Conservation (phyloP, 2,329 filamentous ascomycete genomes). For the Hymenotorrendiella dingleyae region DNA sequence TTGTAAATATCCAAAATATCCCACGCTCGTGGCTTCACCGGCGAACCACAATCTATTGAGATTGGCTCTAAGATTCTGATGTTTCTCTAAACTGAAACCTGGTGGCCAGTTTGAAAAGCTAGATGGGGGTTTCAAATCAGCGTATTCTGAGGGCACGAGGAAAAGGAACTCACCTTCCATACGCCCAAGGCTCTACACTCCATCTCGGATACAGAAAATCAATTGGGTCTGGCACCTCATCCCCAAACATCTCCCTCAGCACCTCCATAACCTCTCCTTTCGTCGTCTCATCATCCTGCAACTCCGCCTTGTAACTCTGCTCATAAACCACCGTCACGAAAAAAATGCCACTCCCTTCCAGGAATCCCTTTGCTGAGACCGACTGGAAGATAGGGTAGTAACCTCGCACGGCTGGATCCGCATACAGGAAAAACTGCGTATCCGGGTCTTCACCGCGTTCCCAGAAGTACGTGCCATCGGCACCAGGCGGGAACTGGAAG, state of each 20-base stretch:
- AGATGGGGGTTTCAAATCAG: too few relatives aligned
- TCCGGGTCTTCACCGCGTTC: conserved; percentile 39
- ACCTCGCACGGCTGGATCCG: conserved; percentile 12
- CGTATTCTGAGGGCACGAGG: too few relatives aligned
- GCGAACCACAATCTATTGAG: conserved; percentile 57
- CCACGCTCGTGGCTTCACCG: conserved; percentile 55
- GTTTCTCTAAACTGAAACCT: conserved; percentile 56
- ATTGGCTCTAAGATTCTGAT: conserved; percentile 64
- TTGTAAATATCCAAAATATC: conserved; percentile 62
- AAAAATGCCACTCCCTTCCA: conserved; percentile 56
- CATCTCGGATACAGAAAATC: conserved; percentile 49
- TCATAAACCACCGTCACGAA: conserved; percentile 57
- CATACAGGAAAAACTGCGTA: conserved; percentile 37
- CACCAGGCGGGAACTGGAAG: conserved; percentile 47
- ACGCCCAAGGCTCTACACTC: conserved; percentile 39
- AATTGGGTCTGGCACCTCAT: conserved; percentile 43
- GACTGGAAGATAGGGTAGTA: conserved; percentile 60
- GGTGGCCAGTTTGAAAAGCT: conserved; percentile 64
- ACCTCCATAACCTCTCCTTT: conserved; percentile 20
- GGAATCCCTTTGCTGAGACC: conserved; percentile 49
- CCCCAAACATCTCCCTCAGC: conserved; percentile 40
- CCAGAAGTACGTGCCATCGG: conserved; percentile 56
- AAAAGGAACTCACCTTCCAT: too few relatives aligned
- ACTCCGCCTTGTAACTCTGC: conserved; percentile 52
- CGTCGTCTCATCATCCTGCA: conserved; percentile 52